Base-by-base conservation (phyloP, 139 green algal species). In the Closterium sp. region DNA sequence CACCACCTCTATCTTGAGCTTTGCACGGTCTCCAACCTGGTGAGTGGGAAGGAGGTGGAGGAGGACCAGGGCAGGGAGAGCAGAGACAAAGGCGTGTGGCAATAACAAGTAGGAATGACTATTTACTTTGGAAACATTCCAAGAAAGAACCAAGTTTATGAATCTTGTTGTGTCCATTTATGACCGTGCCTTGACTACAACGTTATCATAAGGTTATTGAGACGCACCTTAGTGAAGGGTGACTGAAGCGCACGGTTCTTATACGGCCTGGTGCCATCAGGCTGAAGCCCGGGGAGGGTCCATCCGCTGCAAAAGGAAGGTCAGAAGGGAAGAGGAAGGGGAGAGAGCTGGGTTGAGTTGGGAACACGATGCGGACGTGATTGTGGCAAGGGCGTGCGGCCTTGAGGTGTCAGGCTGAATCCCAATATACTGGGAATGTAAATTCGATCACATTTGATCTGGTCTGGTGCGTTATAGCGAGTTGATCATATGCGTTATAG, bases 241-340 rank as follows among this genome's bases (percentile, higher is more conserved):
- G 97, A 99, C 94, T 99, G 98, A 94, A 99, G 95, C 7, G 98
- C 98, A 24, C 98, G 95, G 21, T 99, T 95, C 92, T 99, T 99
- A 95, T 99, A 99, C 88, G 97, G 92, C 4, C 96, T 93, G 9
- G 98, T 99, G 87, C 97, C 97, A 31, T 97, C 95, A 6, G 98
- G 97, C 28, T 96, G 94, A 27, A 89, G 92, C 2, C 24, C 45
- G 21, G 87, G 87, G 24, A 91, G 89, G n/a, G 89, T 96, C 97
- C 91, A 98, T 21, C 89, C 73, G 31, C 70, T 87, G 62, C 5
- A 13, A 79, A 24, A 79, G 62, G 62, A 79, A 24, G 17, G 19
- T 5, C 62, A 79, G 17, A 13, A 79, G 11, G 17, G 62, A 13
- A 22, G 62, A 27, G 19, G 62, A 6, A 24, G 62, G 62, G 62